phyloP scores from a whole-genome alignment of 768 basidiomycete genomes.

The Candolleomyces aberdarensis region DNA sequence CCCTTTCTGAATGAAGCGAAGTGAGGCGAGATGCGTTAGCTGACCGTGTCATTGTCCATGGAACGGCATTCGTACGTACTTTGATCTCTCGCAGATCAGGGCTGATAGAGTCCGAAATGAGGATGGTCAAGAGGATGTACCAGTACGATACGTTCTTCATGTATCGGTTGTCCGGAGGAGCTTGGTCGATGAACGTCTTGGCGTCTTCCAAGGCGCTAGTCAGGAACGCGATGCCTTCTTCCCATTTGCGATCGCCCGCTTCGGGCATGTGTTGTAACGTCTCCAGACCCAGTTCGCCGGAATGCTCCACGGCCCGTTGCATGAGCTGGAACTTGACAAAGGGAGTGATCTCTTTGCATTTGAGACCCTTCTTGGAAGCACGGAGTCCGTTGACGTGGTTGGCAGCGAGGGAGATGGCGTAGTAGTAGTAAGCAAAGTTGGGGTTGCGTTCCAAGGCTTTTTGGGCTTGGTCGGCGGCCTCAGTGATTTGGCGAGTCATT shows the following conservation, averaged over 20 bases:
- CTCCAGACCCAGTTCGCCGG: conserved; percentile 51
- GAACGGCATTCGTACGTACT: conserved; percentile 26
- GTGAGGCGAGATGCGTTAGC: neutral
- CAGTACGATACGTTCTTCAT: conserved; percentile 60
- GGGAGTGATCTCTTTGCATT: conserved; percentile 48
- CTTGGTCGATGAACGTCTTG: conserved; percentile 48
- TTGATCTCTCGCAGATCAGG: conserved; percentile 48
- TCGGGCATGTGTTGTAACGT: conserved; percentile 43
- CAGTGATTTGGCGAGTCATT: conserved; percentile 43
- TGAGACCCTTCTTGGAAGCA: conserved; percentile 64
- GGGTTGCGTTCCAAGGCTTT: conserved; percentile 53
- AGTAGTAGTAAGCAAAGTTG: conserved; percentile 61
- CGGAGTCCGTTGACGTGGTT: conserved; percentile 51
- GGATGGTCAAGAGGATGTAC: conserved; percentile 52
- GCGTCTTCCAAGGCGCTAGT: conserved; percentile 60
- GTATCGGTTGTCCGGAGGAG: conserved; percentile 60
- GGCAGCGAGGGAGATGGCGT: conserved; percentile 50
- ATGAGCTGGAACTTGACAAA: conserved; percentile 56
- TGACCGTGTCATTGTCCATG: too few species aligned
- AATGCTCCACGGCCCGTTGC: conserved; percentile 61
- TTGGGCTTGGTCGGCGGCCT: conserved; percentile 46
- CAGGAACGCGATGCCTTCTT: conserved; percentile 60
- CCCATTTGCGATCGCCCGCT: conserved; percentile 43
- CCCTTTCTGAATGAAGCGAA: conserved; percentile 20
- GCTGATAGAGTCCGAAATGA: conserved; percentile 50